Evolutionary conservation across 495 filamentous ascomycete species (phyloP).

Genomic region (Thermothielavioides terrestris): DNA sequence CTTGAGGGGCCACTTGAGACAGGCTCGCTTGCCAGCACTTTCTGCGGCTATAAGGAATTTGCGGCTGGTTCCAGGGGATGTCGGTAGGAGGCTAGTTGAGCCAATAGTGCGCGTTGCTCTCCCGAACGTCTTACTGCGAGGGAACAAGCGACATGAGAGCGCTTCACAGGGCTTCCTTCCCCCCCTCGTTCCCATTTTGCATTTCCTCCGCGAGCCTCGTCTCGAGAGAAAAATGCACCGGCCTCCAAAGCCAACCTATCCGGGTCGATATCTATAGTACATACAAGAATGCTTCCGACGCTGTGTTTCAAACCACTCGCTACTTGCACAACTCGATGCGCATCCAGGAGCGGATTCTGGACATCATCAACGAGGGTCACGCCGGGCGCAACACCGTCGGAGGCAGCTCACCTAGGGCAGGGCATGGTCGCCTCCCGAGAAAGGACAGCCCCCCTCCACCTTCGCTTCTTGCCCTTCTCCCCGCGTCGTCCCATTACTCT

Average conservation of each 20-base stretch:
- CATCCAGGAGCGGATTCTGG: background rate
- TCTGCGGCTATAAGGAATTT: background rate
- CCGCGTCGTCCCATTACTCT: background rate
- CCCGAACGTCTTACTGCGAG: no score
- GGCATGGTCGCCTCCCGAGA: slow-evolving; percentile 9
- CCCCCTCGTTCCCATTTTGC: no score
- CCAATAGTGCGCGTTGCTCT: no score
- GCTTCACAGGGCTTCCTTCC: no score
- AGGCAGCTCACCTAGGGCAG: background rate
- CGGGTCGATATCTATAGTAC: background rate
- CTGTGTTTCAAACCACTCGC: background rate
- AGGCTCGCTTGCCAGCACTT: no score
- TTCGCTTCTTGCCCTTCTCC: background rate
- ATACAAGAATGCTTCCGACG: background rate
- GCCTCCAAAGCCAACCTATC: background rate
- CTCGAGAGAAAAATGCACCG: no score
- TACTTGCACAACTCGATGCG: background rate
- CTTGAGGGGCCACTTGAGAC: no score
- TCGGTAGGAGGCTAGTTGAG: no score
- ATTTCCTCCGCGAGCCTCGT: no score
- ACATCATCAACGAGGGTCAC: background rate
- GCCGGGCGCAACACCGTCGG: no score
- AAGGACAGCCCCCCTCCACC: slow-evolving; percentile 16
- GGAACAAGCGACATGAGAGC: background rate
- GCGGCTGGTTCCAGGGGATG: no score